Evolutionary conservation across 192 early-diverging fungal species (phyloP).

Genomic region (Nowakowskiella sp.): DNA sequence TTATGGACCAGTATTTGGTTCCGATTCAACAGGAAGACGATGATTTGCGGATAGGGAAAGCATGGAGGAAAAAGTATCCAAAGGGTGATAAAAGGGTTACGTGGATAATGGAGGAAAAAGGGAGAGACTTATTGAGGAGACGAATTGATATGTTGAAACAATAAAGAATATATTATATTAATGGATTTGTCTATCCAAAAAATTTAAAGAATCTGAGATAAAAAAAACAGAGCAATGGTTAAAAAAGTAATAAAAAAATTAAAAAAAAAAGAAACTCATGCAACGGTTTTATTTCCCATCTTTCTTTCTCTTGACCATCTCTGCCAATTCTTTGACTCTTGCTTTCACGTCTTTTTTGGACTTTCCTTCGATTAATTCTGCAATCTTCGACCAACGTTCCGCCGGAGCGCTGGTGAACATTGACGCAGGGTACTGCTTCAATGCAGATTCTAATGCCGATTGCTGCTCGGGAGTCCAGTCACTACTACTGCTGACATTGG

Average conservation of each 20-base stretch:
- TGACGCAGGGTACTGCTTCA: conserved; percentile 39
- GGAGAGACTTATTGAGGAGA: too few species aligned
- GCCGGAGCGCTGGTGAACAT: conserved; percentile 25
- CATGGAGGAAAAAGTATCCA: too few species aligned
- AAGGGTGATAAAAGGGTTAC: too few species aligned
- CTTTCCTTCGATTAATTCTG: conserved; percentile 33
- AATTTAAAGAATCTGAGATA: not conserved
- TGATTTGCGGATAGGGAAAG: too few species aligned
- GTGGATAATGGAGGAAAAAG: too few species aligned
- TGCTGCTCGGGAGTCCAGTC: conserved; percentile 40
- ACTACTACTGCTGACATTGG: conserved; percentile 20
- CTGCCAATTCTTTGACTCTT: conserved; percentile 30
- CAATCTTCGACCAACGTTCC: conserved; percentile 47
- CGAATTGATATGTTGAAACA: too few species aligned
- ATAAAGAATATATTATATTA: not conserved
- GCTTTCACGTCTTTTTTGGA: conserved; percentile 40
- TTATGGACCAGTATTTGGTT: too few species aligned
- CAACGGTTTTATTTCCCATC: not conserved
- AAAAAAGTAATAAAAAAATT: not conserved
- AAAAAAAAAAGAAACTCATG: not conserved
- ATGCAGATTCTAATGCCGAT: conserved; percentile 27
- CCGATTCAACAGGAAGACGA: too few species aligned
- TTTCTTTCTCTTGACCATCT: not conserved
- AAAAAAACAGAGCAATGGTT: not conserved
- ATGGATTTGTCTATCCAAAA: not conserved